Base-by-base conservation (phyloP, 1,139 yeast species). In the Sugiyamaella paludigena region DNA sequence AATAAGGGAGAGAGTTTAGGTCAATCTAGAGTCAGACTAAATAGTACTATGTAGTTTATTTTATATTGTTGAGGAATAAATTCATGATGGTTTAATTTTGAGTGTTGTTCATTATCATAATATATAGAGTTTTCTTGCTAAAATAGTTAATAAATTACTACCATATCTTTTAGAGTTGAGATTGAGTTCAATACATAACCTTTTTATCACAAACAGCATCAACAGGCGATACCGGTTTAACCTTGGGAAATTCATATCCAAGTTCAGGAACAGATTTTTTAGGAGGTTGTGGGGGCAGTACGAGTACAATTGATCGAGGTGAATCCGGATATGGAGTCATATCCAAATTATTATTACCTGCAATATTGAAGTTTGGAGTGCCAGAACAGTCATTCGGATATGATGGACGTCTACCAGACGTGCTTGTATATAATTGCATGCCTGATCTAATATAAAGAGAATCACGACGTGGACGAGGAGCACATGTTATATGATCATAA, bases 371-470 rank as follows among this genome's bases (percentile, higher is more conserved):
- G 36, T 41, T 35, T 10, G 39, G 47, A 7, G 46, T 36, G 15
- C 32, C 47, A 13, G 33, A 30, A 16, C 15, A 39, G 34, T 34
- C 24, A n/a, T 34, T 38, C 6, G 36, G 45, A 27, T 33, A 35
- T 11, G 43, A 29, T 13, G 50, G 16, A 11, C 50, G 32, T 34
- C 44, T 30, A 12, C 47, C 38, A 10, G 47, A 39, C 4, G 47
- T 44, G 9, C 48, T 46, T 7, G 52, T 39, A 43, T 50, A 51
- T 12, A 50, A 40, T 33, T 53, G 51, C 36, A 39, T 41, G 19
- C 60, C 56, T 4, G 58, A 48, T 36, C 56, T 50, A n/a, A 54
- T 57, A 47, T 57, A 57, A 26, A 56, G 45, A 2, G 55, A 52
- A 34, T 55, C 58, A 30, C 59, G 46, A 31, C 56, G 46, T 2